phyloP scores from a whole-genome alignment of 140 eudicot genomes.

The Stevia rebaudiana region DNA sequence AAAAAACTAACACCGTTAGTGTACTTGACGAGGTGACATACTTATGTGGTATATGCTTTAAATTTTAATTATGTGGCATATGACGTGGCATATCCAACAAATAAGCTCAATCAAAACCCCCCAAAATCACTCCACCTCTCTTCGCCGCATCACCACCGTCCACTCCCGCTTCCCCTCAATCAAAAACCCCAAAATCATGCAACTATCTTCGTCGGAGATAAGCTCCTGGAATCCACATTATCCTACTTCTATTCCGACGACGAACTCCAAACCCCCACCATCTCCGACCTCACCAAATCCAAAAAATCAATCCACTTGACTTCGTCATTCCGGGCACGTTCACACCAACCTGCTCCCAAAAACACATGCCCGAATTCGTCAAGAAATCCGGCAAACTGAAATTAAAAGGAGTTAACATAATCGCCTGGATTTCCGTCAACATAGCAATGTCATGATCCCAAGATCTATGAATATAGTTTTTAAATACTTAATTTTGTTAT shows the following conservation, averaged over 20 bases:
- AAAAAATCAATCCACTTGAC: slow-evolving; percentile 59
- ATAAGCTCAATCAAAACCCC: no score
- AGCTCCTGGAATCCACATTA: slow-evolving; percentile 71
- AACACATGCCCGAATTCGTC: slow-evolving; percentile 76
- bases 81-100: no score
- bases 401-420: slow-evolving; percentile 60
- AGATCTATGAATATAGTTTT: no score
- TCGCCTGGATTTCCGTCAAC: no score
- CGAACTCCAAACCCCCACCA: slow-evolving; percentile 67
- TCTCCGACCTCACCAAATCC: slow-evolving; percentile 66
- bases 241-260: slow-evolving; percentile 62
- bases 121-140: no score
- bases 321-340: slow-evolving; percentile 94
- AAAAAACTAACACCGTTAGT: no score
- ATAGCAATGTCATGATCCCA: no score
- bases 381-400: slow-evolving; percentile 58
- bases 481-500: no score
- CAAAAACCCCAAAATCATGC: slow-evolving; percentile 53
- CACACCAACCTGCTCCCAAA: slow-evolving; percentile 89
- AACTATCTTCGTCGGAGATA: slow-evolving; percentile 66
- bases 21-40: no score
- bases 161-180: slow-evolving; percentile 12
- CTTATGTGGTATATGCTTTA: no score
- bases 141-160: slow-evolving; percentile 13
- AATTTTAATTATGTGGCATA: no score